These are phyloP conservation scores for Allantophomopsis lycopodina DNA, from an alignment of 2,329 filamentous ascomycete genomes.

Conservation along the genomic window DNA sequence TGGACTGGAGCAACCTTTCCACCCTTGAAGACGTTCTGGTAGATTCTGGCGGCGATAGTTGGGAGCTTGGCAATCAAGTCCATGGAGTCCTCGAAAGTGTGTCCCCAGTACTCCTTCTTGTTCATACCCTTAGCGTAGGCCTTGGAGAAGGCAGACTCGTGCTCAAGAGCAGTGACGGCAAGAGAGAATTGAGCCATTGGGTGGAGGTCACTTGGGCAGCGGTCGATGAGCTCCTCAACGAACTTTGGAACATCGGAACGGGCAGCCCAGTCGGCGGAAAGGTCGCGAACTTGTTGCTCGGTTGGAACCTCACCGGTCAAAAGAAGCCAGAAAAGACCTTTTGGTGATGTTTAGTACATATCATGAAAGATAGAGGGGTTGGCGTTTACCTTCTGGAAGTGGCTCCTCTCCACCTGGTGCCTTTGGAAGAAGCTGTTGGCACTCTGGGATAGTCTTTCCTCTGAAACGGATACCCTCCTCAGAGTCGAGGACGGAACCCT, in stretches of 20 bases:
- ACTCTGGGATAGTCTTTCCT: constrained; percentile 98
- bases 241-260: constrained; percentile 96
- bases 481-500: constrained; percentile 92
- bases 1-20: constrained; percentile 92
- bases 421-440: constrained; percentile 94
- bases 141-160: constrained; percentile 95
- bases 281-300: constrained; percentile 95
- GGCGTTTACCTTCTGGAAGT: constrained; percentile 65
- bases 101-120: constrained; percentile 99
- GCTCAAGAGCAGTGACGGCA: constrained; percentile 94
- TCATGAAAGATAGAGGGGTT: no score
- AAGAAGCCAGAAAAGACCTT: constrained; percentile 98
- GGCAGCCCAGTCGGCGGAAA: constrained; percentile 97
- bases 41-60: constrained; percentile 95
- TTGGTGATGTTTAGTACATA: not conserved
- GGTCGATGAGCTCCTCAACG: constrained; percentile 98
- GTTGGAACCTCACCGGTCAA: constrained; percentile 94
- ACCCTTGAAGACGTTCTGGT: constrained; percentile 99
- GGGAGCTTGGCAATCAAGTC: constrained; percentile 99
- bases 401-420: constrained; percentile 94
- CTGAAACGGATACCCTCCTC: constrained; percentile 99
- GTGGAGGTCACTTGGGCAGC: constrained; percentile 97
- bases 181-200: constrained; percentile 99
- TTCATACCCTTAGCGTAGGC: constrained; percentile 98
- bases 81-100: constrained; percentile 99